Evolutionary conservation across 306 rosid species (phyloP).

Genomic region (Rosa chinensis): DNA sequence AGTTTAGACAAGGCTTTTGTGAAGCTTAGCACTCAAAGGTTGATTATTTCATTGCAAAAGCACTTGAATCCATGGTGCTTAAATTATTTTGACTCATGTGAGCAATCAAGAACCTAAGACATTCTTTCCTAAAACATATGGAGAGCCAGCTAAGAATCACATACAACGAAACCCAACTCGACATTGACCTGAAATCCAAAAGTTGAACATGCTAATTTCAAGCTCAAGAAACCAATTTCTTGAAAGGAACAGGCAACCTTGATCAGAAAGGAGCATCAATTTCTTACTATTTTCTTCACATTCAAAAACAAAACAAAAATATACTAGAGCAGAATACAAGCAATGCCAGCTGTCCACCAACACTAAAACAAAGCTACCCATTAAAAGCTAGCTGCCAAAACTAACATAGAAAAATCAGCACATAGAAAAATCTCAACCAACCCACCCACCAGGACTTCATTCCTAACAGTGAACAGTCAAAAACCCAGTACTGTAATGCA

Average conservation of each 20-base stretch:
- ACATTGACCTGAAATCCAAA: background rate
- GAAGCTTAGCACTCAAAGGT: background rate
- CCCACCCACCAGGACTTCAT: background rate
- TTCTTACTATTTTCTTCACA: background rate
- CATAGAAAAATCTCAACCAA: background rate
- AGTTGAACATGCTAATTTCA: slow-evolving; percentile 4
- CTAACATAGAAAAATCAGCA: background rate
- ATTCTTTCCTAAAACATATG: background rate
- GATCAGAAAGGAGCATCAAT: slow-evolving; percentile 5
- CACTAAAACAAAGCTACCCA: background rate
- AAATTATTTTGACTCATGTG: background rate
- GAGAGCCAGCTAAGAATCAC: slow-evolving; percentile 1
- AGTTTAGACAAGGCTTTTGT: too few species aligned
- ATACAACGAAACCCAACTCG: background rate
- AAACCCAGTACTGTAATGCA: background rate
- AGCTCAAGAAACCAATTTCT: background rate
- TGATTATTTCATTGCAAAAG: background rate
- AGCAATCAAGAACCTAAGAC: background rate
- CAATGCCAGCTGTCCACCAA: background rate
- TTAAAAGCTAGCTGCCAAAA: background rate
- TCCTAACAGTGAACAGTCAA: background rate
- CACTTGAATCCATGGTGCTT: background rate
- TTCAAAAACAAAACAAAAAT: background rate
- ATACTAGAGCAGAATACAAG: background rate
- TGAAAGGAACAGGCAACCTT: background rate